Evolutionary conservation across 176 grass and related monocot species (phyloP).

Genomic region (Dactylis glomerata): DNA sequence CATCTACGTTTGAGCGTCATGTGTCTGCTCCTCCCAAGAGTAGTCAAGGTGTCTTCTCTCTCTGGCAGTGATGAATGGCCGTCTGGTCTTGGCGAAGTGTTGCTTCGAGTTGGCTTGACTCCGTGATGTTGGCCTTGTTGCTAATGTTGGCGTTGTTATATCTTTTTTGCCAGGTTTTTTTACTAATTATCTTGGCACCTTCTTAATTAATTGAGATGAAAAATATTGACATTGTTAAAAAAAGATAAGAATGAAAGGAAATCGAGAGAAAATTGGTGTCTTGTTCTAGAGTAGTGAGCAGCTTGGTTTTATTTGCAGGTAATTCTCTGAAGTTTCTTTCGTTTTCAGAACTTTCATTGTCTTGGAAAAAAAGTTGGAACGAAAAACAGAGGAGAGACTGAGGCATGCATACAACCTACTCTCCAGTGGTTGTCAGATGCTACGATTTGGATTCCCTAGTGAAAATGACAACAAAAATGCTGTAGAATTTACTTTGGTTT

Average conservation of each 20-base stretch:
- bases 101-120: no score
- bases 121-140: no score
- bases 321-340: constrained; percentile 33
- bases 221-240: no score
- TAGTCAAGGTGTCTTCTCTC: no score
- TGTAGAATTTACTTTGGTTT: background rate
- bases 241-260: constrained; percentile 26
- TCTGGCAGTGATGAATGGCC: no score
- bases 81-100: no score
- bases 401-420: constrained; percentile 28
- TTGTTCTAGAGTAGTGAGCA: constrained; percentile 19
- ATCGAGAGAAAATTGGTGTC: background rate
- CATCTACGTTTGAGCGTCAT: no score
- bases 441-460: background rate
- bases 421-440: constrained; percentile 22
- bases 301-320: constrained; percentile 20
- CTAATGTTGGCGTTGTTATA: no score
- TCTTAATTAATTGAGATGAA: no score
- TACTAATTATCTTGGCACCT: no score
- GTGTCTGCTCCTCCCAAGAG: no score
- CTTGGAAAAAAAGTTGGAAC: background rate
- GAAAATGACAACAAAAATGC: background rate
- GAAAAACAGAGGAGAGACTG: constrained; percentile 8
- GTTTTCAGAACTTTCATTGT: constrained; percentile 37
- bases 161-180: no score